Percentiles rank a stretch among this genome's conserved stretches.
These are phyloP conservation scores for Digitaria exilis DNA, from an alignment of 202 grass and related monocot genomes.

Conservation along the genomic window DNA sequence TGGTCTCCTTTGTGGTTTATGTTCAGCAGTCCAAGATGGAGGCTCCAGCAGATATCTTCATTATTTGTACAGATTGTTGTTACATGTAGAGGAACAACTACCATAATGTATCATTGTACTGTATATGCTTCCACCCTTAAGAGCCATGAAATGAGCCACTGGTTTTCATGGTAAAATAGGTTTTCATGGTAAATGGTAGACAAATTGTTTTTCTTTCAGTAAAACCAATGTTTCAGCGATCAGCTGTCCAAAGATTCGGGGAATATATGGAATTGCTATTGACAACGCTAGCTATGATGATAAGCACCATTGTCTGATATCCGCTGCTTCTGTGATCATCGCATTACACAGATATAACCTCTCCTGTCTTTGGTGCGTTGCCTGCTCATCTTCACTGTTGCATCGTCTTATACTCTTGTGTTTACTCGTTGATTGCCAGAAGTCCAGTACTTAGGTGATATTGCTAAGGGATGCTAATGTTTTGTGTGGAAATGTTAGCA, in stretches of 20 bases:
- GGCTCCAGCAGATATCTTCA: not conserved
- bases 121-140: not conserved
- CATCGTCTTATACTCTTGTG: not conserved
- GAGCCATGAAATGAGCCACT: not conserved
- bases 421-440: too few species aligned
- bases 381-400: not conserved
- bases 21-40: not conserved
- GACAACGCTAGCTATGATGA: not conserved
- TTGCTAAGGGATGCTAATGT: not conserved
- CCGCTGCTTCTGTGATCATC: not conserved
- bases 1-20: not conserved
- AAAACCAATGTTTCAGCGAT: not conserved
- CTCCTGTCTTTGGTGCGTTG: not conserved
- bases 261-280: not conserved
- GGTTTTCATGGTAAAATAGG: not conserved
- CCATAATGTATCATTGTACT: not conserved
- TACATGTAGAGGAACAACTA: not conserved
- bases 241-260: not conserved
- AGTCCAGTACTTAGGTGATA: too few species aligned
- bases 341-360: not conserved
- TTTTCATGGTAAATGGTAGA: too few species aligned
- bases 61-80: conserved; percentile 20
- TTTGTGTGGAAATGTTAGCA: not conserved
- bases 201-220: not conserved
- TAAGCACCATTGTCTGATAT: not conserved